Evolutionary conservation across 2,329 filamentous ascomycete species (phyloP).

Genomic region (Beauveria scarabaeidicola): DNA sequence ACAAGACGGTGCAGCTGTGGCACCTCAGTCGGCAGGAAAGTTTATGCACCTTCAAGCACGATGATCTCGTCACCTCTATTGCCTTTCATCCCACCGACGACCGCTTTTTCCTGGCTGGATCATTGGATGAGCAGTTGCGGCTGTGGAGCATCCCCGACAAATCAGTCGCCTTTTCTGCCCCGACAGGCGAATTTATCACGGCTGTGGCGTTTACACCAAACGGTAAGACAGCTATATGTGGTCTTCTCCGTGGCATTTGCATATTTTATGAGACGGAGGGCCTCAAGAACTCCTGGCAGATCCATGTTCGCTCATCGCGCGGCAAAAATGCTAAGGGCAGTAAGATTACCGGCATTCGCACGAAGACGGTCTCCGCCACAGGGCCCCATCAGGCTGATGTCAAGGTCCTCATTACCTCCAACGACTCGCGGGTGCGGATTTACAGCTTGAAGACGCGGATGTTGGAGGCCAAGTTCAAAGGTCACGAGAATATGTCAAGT

Average conservation of each 20-base stretch:
- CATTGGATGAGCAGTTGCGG: conserved; percentile 76
- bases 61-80: conserved; percentile 90
- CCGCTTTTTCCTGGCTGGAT: conserved; percentile 91
- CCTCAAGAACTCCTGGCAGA: conserved; percentile 71
- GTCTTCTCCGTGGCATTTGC: conserved; percentile 75
- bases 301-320: conserved; percentile 86
- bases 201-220: conserved; percentile 91
- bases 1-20: conserved; percentile 93
- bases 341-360: conserved; percentile 92
- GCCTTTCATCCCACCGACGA: conserved; percentile 92
- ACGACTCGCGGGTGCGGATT: conserved; percentile 83
- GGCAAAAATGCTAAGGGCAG: conserved; percentile 93
- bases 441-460: conserved; percentile 82
- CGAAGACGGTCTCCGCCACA: conserved; percentile 40
- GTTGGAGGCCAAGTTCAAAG: conserved; percentile 82
- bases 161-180: conserved; percentile 72
- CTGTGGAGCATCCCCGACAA: conserved; percentile 98
- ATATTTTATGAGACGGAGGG: conserved; percentile 91
- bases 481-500: conserved; percentile 80
- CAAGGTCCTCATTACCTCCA: conserved; percentile 85
- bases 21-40: conserved; percentile 80
- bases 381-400: conserved; percentile 49
- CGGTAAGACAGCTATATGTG: conserved; percentile 81
- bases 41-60: conserved; percentile 88
- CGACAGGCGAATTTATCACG: conserved; percentile 80